A percentile compares a stretch with the other conserved stretches of the same genome.
Conservation (phyloP, 306 rosid genomes). For the Vigna reflexopilosa region DNA sequence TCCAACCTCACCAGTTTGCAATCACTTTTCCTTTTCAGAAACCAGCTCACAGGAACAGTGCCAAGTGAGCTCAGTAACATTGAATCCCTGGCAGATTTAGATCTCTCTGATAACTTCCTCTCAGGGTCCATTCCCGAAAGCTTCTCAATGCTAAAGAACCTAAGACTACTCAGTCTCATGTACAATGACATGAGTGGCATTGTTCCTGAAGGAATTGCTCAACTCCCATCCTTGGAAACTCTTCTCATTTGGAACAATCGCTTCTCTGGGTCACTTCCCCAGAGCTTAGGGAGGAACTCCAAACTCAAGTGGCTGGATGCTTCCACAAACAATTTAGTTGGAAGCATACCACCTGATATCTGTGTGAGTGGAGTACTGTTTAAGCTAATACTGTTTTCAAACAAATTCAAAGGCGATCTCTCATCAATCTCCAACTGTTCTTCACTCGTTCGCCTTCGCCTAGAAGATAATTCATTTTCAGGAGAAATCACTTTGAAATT, state of each 20-base stretch:
- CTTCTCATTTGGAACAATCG: slow-evolving; percentile 84
- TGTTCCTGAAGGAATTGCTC: slow-evolving; percentile 72
- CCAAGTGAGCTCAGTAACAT: slow-evolving; percentile 75
- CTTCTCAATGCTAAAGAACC: slow-evolving; percentile 69
- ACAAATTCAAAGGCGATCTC: slow-evolving; percentile 68
- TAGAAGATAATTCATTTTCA: slow-evolving; percentile 80
- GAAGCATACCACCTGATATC: slow-evolving; percentile 74
- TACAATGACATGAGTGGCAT: slow-evolving; percentile 83
- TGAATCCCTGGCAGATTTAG: slow-evolving; percentile 59
- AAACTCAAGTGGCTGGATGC: slow-evolving; percentile 86
- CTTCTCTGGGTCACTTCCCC: slow-evolving; percentile 78
- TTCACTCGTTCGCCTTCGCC: slow-evolving; percentile 87
- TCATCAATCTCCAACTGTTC: slow-evolving; percentile 78
- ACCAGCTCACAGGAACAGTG: slow-evolving; percentile 70
- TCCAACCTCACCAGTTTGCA: slow-evolving; percentile 74
- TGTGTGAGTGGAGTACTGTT: slow-evolving; percentile 61
- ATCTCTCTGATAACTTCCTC: slow-evolving; percentile 84
- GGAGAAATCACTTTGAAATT: slow-evolving; percentile 73
- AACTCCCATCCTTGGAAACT: slow-evolving; percentile 87
- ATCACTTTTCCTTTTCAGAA: slow-evolving; percentile 82
- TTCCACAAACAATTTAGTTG: slow-evolving; percentile 75
- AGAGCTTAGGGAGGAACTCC: slow-evolving; percentile 73
- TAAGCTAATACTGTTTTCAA: slow-evolving; percentile 88
- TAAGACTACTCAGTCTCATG: slow-evolving; percentile 79
- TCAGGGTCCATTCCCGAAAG: slow-evolving; percentile 85